Evolutionary conservation across 2,329 filamentous ascomycete genomes (phyloP).

Genomic region (Xylariales sp.): DNA sequence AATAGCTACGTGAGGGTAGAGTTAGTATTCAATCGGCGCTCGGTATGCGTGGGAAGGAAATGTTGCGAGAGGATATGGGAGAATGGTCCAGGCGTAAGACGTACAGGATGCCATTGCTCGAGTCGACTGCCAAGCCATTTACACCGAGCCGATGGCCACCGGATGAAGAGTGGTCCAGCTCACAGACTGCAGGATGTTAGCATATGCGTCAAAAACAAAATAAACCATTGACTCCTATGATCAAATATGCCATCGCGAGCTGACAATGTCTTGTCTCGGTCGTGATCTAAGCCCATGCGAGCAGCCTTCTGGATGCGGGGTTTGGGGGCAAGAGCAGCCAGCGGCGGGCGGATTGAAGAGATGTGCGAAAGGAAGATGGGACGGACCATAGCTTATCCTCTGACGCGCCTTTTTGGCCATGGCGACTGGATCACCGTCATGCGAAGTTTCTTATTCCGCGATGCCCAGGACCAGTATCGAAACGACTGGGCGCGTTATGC

Average conservation of each 20-base stretch:
- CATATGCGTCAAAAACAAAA: no score
- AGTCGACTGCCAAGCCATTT: conserved; percentile 88
- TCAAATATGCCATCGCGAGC: no score
- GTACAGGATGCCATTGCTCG: conserved; percentile 80
- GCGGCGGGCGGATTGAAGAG: not conserved
- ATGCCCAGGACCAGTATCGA: no score
- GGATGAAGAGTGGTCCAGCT: conserved; percentile 52
- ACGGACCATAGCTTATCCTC: conserved; percentile 63
- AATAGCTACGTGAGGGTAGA: conserved; percentile 62
- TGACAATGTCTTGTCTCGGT: conserved; percentile 2
- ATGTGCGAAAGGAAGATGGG: conserved; percentile 4
- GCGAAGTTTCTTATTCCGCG: no score
- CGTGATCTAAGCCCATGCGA: no score
- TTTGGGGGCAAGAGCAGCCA: conserved; percentile 7
- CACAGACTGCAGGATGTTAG: conserved; percentile 55
- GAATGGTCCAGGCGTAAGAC: no score
- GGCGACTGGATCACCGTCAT: conserved; percentile 14
- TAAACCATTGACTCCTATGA: no score
- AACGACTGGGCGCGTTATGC: no score
- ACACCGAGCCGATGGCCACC: conserved; percentile 91
- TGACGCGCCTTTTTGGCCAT: conserved; percentile 64
- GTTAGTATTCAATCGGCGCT: conserved; percentile 12
- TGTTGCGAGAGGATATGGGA: no score
- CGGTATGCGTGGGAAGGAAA: conserved; percentile 1
- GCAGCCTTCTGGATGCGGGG: conserved; percentile 20